Base-by-base conservation (phyloP, 305 asterid genomes). In the Fraxinus paxiana region DNA sequence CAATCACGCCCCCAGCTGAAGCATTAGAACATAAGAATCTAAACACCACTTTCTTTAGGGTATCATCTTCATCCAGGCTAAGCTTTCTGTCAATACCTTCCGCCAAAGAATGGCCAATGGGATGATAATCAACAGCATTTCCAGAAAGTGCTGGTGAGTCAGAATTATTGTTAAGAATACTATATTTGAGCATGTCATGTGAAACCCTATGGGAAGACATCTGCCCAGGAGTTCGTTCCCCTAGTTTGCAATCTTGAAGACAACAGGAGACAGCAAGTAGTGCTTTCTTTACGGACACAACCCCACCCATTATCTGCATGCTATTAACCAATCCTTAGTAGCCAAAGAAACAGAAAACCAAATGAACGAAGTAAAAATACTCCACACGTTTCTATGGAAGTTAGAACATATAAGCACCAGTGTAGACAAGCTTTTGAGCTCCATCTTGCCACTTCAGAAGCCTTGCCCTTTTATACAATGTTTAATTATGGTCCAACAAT, bases 1-100 rank as follows among this genome's bases (percentile, higher is more conserved):
- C 94, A 73, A 89, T 87, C 81, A 90, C 88, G 33, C 92, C 90
- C 54, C 91, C 89, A 77, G 89, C 92, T 51, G 88, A 38, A 79
- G 28, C 51, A 48, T 79, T 80, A 81, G 92, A 86, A 81, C 94
- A 91, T 59, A 91, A 85, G 82, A 91, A 81, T 81, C 87, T 87
- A 83, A 89, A 91, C 72, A 86, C 59, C 83, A 89, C 90, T 77
- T 82, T 83, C 51, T 82, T 83, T 81, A 70, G 82, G 79, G 81
- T 80, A 76, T 43, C 65, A 35, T 80, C 85, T 26, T 84, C 86
- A 84, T 88, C 90, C 26, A 86, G 33, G 75, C 48, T 82, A 61
- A 85, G 83, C 65, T 22, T 82, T 59, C 77, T 87, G 65, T 88
- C 87, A 69, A 80, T 77, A 15, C 89, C 87, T 34, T 80, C 87